Evolutionary conservation across 306 rosid species (phyloP).

Genomic region (Ceratonia siliqua): DNA sequence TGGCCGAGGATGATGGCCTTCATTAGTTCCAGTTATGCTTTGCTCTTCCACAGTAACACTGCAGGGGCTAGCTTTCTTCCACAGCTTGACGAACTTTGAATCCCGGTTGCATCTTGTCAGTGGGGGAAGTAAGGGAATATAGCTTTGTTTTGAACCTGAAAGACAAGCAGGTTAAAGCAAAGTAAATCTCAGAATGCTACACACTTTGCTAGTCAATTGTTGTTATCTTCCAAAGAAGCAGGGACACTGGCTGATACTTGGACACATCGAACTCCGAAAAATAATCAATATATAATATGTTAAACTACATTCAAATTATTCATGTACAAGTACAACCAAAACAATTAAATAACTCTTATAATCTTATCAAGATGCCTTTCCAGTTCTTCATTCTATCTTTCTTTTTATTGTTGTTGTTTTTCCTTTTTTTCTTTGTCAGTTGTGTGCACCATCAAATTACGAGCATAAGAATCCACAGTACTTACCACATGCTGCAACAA

Average conservation of each 20-base stretch:
- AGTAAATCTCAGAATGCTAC: background rate
- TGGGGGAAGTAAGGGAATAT: slow-evolving; percentile 82
- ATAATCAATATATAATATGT: too few species aligned
- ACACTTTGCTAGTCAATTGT: background rate
- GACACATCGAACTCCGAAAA: too few species aligned
- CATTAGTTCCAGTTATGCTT: slow-evolving; percentile 42
- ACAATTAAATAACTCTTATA: too few species aligned
- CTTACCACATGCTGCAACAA: slow-evolving; percentile 87
- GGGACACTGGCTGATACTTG: too few species aligned
- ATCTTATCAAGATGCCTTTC: too few species aligned
- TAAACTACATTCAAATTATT: too few species aligned
- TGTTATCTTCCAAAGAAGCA: background rate
- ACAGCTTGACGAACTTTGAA: slow-evolving; percentile 66
- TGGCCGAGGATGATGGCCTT: slow-evolving; percentile 69
- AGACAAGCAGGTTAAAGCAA: background rate
- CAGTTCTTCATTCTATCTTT: too few species aligned
- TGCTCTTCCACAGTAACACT: slow-evolving; percentile 39
- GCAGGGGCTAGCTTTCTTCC: slow-evolving; percentile 79
- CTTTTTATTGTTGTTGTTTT: too few species aligned
- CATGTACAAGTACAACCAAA: too few species aligned
- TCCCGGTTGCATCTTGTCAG: slow-evolving; percentile 82
- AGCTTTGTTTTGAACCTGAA: slow-evolving; percentile 84
- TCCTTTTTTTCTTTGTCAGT: too few species aligned
- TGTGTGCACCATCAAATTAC: too few species aligned
- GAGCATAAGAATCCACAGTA: background rate